Base-by-base conservation (phyloP, 495 filamentous ascomycete genomes). In the Achaetomiella virescens region DNA sequence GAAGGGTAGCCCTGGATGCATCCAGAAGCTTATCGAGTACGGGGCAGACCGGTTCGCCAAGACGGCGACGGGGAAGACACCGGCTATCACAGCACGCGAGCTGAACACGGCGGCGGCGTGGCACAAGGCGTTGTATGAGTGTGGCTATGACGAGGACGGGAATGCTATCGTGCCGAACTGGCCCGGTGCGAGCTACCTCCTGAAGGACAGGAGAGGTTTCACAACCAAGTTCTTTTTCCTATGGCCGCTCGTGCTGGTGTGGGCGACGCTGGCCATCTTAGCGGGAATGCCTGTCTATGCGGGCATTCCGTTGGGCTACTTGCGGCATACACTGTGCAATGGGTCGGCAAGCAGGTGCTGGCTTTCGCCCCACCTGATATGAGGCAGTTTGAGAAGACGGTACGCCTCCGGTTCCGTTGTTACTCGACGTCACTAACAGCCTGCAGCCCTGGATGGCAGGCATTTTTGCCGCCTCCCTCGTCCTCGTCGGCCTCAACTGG, bases 21-120 rank as follows among this genome's bases (percentile, higher is more conserved):
- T 97, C 61, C 80, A 90, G 66, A 97, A 96, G 69, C 71, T 98
- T 33, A 73, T 98, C 48, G 93, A 97, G 72, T 96, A 95, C 66
- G 95, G 93, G 25, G 82, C 91, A 20, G 95, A 98, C 72, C 80
- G 93, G 24, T 96, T 92, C 65, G 87, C 85, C 20, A 84, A 87
- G 69, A 97, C 89, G 7, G 78, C 80, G 12, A 90, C 91, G 42
- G 90, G 90, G 40, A 97, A 97, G 72, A 88, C 88, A 3, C 93
- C 93, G 2, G 81, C 86, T 5, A 79, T 81, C 48, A 88, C 89
- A 11, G 92, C 93, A 6, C 77, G 85, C 53, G 92, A 97, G 69
- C 95, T 97, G 78, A 95, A 90, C 61, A 90, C 90, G 0, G 73
- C 77, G 31, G 81, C 83, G 21, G 81, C 89, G 37, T 98, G 90